Evolutionary conservation across 2,329 filamentous ascomycete species (phyloP).

Genomic region (Colletotrichum endophyticum): DNA sequence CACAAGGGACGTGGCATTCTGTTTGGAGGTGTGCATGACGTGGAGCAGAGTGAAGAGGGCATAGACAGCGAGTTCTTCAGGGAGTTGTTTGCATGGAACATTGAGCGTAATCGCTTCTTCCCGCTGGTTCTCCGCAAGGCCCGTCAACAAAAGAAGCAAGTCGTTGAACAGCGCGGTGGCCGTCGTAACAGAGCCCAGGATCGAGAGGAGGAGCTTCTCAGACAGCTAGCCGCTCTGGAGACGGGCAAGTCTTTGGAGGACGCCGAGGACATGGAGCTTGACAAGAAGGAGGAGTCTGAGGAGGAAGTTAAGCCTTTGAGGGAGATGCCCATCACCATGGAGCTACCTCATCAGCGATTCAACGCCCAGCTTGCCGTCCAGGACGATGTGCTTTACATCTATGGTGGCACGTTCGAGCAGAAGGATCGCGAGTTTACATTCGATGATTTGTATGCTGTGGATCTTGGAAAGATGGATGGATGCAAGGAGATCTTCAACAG

Average conservation of each 20-base stretch:
- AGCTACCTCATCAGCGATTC: conserved; percentile 89
- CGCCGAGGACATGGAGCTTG: conserved; percentile 52
- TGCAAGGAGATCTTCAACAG: conserved; percentile 90
- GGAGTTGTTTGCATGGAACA: conserved; percentile 88
- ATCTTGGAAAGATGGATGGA: conserved; percentile 93
- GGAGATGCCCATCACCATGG: conserved; percentile 72
- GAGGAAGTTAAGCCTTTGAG: conserved; percentile 64
- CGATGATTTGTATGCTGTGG: conserved; percentile 91
- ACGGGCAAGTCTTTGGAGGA: conserved; percentile 70
- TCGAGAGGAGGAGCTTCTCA: conserved; percentile 88
- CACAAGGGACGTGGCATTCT: conserved; percentile 92
- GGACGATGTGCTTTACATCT: conserved; percentile 91
- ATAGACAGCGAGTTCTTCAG: conserved; percentile 99
- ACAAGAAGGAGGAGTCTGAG: conserved; percentile 52
- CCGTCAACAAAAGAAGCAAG: conserved; percentile 69
- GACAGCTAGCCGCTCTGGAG: conserved; percentile 85
- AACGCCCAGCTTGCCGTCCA: conserved; percentile 91
- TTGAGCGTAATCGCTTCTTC: conserved; percentile 95
- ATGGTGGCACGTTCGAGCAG: conserved; percentile 94
- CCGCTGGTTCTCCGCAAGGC: conserved; percentile 78
- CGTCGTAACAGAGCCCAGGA: conserved; percentile 81
- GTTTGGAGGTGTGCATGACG: conserved; percentile 94
- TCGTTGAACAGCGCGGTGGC: conserved; percentile 61
- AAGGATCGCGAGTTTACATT: conserved; percentile 95
- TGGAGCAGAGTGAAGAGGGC: conserved; percentile 89